Evolutionary conservation across 2,329 filamentous ascomycete species (phyloP), one percentile per base, ranked within the genome.

Genomic region (Peltaster fructicola): DNA sequence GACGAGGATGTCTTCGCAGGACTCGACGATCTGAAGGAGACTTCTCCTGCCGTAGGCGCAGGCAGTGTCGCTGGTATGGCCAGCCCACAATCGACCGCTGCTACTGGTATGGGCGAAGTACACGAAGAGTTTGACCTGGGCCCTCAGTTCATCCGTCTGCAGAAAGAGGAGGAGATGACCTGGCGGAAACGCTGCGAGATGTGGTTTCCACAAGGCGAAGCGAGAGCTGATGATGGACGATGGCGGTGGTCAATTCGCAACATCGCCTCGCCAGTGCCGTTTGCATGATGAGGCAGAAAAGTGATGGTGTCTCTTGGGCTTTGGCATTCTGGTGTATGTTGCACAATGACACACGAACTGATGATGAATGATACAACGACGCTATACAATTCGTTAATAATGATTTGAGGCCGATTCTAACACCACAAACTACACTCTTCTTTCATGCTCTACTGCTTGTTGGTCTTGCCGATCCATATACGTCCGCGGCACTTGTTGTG

Each of bases 61-160:
- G 29, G 23, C 8, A 33, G 33, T 7, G 30, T 26, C 14, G 42
- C 30, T 19, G 34, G 32, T 11, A 35, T 47, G 33, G 38, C 34
- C n/a, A 44, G 38, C 30, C 42, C 41, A 4, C 30, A 39, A 8
- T 37, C 39, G 7, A 35, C 32, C 27, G 44, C 52, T 30, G 76
- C 82, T 40, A 76, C 84, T 43, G 85, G 79, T 65, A 68, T 80
- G 5, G 44, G 45, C 12, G 47, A 49, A 14, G 78, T 93, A 8
- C 81, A 81, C 25, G 88, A 98, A 52, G 88, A 98, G 48, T 98
- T 98, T 42, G 88, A 98, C 46, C 81, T 98, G 28, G 88, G 88
- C 0, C 88, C 85, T 3, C 81, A 90, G 49, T 98, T 95, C 45
- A 73, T 95, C 34, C 66, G 74, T 40, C 65, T 84, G 34, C 85